Conservation (phyloP, 2,329 filamentous ascomycete genomes). For the Aspergillus brasiliensis region DNA sequence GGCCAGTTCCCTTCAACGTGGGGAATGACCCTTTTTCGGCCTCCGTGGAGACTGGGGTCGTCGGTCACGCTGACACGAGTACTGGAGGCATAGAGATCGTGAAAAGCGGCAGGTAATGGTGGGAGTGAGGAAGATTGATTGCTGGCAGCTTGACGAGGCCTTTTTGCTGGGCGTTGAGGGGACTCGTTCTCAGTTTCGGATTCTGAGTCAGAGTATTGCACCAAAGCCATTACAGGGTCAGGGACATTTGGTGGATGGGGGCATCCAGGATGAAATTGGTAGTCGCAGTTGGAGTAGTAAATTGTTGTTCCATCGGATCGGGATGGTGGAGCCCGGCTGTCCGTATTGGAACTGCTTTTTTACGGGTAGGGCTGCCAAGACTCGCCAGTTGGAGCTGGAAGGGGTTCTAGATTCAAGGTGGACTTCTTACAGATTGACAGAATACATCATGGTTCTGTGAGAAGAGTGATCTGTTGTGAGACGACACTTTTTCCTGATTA, state of each 20-base stretch:
- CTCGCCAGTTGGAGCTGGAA: background rate
- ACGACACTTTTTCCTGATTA: too few species aligned
- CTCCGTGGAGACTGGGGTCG: constrained; percentile 81
- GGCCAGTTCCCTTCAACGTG: constrained; percentile 92
- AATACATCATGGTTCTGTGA: background rate
- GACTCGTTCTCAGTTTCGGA: constrained; percentile 35
- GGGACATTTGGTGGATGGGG: background rate
- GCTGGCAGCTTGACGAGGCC: constrained; percentile 16
- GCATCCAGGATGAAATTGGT: background rate
- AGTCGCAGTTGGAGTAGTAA: background rate
- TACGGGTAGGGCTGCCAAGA: background rate
- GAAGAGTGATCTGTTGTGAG: too few species aligned
- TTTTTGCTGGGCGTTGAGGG: constrained; percentile 28
- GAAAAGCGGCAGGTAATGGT: constrained; percentile 77
- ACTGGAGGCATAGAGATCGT: constrained; percentile 84
- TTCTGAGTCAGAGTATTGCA: constrained; percentile 62
- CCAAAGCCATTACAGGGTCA: constrained; percentile 57
- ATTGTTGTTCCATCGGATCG: background rate
- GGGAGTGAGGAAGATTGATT: constrained; percentile 54
- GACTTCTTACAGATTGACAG: background rate
- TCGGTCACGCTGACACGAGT: constrained; percentile 76
- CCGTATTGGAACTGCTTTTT: background rate
- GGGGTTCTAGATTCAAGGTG: background rate
- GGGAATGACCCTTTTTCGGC: constrained; percentile 77
- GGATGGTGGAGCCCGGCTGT: background rate